Percentiles rank a stretch among this genome's conserved stretches.
Conservation (phyloP, 1,284 basidiomycete species). For the Inonotus obliquus region DNA sequence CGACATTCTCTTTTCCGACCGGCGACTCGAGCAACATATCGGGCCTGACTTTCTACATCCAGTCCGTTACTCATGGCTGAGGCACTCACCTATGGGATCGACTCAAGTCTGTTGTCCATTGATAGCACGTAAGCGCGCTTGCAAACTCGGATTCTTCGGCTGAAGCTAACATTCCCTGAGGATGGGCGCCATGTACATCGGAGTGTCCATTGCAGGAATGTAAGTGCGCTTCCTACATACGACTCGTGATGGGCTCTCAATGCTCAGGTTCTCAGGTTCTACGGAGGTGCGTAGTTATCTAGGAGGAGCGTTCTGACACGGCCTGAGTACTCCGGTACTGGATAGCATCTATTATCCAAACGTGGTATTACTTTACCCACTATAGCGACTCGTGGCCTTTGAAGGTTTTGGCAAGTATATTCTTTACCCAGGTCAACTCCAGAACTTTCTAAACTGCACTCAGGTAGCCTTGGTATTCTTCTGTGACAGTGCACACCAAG, state of each 20-base stretch:
- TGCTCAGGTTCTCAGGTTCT: not conserved
- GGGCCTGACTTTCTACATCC: not conserved
- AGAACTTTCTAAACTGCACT: not conserved
- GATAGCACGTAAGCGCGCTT: not conserved
- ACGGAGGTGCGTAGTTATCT: not conserved
- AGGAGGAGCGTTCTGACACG: not conserved
- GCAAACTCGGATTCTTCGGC: not conserved
- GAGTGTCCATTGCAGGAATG: not conserved
- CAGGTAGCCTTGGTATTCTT: slow-evolving; percentile 8
- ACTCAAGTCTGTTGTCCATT: not conserved
- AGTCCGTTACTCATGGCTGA: not conserved
- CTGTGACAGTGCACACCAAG: slow-evolving; percentile 2
- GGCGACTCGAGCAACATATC: not conserved
- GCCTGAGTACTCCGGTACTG: not conserved
- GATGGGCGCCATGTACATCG: slow-evolving; percentile 3
- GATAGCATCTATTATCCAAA: slow-evolving; percentile 2
- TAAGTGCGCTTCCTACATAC: not conserved
- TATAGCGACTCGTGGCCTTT: slow-evolving; percentile 3
- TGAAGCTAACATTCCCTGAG: not conserved
- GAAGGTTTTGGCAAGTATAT: slow-evolving; percentile 5
- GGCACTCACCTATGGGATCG: not conserved
- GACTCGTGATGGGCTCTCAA: not conserved
- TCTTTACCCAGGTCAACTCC: not conserved
- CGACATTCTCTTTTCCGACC: not conserved
- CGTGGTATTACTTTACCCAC: slow-evolving; percentile 2